Base-by-base conservation (phyloP, 2,329 filamentous ascomycete species). In the Phialophora verrucosa region DNA sequence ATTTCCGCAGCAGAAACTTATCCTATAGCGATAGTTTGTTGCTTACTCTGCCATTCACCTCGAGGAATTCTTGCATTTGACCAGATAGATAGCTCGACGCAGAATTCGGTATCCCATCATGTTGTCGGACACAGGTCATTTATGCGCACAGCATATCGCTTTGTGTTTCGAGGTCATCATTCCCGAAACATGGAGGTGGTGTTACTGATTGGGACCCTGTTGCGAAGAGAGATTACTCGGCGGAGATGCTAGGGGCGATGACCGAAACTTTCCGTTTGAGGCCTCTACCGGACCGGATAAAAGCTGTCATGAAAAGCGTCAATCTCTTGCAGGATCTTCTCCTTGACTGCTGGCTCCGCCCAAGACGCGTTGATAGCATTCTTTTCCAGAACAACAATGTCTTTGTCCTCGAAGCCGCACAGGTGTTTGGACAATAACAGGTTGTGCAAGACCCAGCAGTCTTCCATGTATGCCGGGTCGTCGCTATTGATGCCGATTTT, bases 381-480 rank as follows among this genome's bases (percentile, higher is more conserved):
- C 20, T 70, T 77, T 0, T 74, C 76, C 58, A 85, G 69, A 29
- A 71, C 69, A 0, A 81, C 74, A 75, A 85, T 81, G 0, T 84
- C 81, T 1, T 20, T 47, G 61, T 81, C 77, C 1, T 69, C 76
- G 23, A 85, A 76, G 0, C 64, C 66, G 63, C 82, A 82, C 56
- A 80, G 79, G 3, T 74, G 76, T 60, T 79, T 79, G 6, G 77
- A 75, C 70, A 83, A 77, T 58, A 80, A 75, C 76, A 84, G 73
- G 60, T 83, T 83, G 11, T 82, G 79, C 65, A 80, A 74, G 29
- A 84, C 74, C 82, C 82, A 85, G 42, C 81, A 79, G 64, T 84
- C 77, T 64, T 83, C 80, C 75, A 84, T 81, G 60, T 83, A 82
- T 2, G 81, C 79, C 12, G 82, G 82, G 67, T 84, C 82, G 69